Evolutionary conservation across 345 rosid species (phyloP), one percentile per base, ranked within the genome.

Genomic region (Eucalyptus erythrocorys): DNA sequence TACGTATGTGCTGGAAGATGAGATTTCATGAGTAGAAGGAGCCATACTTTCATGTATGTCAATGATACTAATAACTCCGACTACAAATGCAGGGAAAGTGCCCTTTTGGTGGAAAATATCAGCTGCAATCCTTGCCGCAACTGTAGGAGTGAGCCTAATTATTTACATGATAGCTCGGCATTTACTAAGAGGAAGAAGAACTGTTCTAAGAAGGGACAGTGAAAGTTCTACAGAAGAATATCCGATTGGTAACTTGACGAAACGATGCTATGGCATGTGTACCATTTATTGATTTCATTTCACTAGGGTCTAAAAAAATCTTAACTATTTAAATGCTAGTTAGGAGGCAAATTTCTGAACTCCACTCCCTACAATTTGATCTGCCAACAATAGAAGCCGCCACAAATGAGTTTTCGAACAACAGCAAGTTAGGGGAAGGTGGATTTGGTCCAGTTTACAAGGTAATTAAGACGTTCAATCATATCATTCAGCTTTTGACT

Each of bases 351-450:
- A 82, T 51, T n/a, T 55, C 87, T 15, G 89, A 84, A n/a, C 87
- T 82, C 11, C 87, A 88, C 21, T 42, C 79, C 79, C 80, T n/a
- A 32, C 89, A 84, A 57, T 88, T 88, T 47, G 48, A 84, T n/a
- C 57, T 88, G 53, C 48, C 3, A 13, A 59, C 24, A 8, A 88
- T 92, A 42, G 45, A 87, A 40, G 86, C 48, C 13, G 95, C 95
- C 42, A 94, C 95, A 13, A 48, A 90, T 21, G 86, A 89, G 10
- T 57, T 85, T 34, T 61, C 68, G 4, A 92, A 92, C 51, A 91
- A 92, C 8, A 92, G 92, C 51, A 93, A 92, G 89, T 85, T 95
- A 32, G 71, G 71, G 1, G 71, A 61, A 61, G 71, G 71, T 30
- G 37, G 71, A 66, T 66, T 66, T 15, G 21, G 76, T n/a, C 79